phyloP scores from a whole-genome alignment of 257 asterid genomes.

The Lycium barbarum region DNA sequence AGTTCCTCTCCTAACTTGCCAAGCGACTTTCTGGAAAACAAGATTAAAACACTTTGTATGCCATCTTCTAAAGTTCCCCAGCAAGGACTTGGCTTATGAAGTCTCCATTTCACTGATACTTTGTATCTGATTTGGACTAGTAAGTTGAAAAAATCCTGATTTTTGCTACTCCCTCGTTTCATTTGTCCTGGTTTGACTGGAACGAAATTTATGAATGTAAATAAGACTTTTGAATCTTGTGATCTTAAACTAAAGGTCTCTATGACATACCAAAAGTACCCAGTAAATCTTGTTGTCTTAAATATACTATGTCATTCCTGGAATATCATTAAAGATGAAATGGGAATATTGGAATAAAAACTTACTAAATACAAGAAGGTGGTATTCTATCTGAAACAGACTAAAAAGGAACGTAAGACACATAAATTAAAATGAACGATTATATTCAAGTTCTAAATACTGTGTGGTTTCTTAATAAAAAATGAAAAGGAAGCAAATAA shows the following conservation, averaged over 20 bases:
- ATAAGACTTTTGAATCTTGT: background rate
- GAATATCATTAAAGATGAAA: background rate
- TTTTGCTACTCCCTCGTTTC: background rate
- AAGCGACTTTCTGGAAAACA: slow-evolving; percentile 17
- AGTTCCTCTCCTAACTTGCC: slow-evolving; percentile 4
- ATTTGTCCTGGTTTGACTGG: background rate
- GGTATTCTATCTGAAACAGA: background rate
- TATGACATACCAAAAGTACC: background rate
- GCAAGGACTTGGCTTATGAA: slow-evolving; percentile 9
- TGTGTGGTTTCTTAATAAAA: background rate
- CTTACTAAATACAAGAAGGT: background rate
- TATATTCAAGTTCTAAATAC: background rate
- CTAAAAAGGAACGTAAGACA: background rate
- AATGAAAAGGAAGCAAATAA: no score
- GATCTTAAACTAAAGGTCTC: background rate
- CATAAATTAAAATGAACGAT: background rate
- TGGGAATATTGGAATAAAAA: background rate
- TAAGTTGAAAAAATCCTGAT: slow-evolving; percentile 12
- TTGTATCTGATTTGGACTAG: background rate
- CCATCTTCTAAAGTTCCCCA: background rate
- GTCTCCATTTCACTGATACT: background rate
- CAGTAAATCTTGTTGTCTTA: background rate
- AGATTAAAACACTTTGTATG: background rate
- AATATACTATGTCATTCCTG: background rate
- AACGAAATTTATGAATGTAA: background rate